Evolutionary conservation across 192 early-diverging fungal species (phyloP), one percentile per base, ranked within the genome.

Genomic region (Backusella sp.): DNA sequence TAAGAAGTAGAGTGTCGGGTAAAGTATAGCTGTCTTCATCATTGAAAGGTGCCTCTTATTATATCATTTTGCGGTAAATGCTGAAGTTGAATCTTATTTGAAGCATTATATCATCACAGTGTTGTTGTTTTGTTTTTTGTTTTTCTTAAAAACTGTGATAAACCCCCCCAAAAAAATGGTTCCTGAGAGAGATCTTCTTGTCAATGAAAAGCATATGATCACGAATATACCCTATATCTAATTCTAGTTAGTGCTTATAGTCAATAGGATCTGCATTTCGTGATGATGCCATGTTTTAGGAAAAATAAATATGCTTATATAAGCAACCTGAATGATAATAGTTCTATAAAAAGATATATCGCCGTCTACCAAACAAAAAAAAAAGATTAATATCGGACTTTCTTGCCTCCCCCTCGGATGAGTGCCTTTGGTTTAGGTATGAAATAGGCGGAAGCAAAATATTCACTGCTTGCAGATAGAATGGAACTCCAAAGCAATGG

Each of bases 161-260:
- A 39, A 1, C 9, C 37, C 37, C 37, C 37, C 37, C 11, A 11
- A 1, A 53, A 15, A 6, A 62, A 62, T 7, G 1, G 56, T 62
- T 62, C 56, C 56, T 62, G 56, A 28, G 4, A 59, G 56, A 62
- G 23, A 49, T 49, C 46, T 6, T 8, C 46, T 21, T 49, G 17
- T 62, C 56, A 62, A 62, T 62, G n/a, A 56, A 53, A 59, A 26
- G 23, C n/a, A 62, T 28, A 62, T 5, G 21, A 62, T 30, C 28
- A 75, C 59, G 41, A 81, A 83, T 75, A 82, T 78, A 53, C 80
- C 79, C 37, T 79, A 81, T 39, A 84, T 86, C 87, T 84, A 88
- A 75, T 82, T 79, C 68, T 84, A 87, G 46, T 83, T 82, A 71
- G 82, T 46, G 26, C 44, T 44, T 73, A 19, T 68, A 11, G 7